Conservation (phyloP, 2,329 filamentous ascomycete species). For the Phialophora expanda region DNA sequence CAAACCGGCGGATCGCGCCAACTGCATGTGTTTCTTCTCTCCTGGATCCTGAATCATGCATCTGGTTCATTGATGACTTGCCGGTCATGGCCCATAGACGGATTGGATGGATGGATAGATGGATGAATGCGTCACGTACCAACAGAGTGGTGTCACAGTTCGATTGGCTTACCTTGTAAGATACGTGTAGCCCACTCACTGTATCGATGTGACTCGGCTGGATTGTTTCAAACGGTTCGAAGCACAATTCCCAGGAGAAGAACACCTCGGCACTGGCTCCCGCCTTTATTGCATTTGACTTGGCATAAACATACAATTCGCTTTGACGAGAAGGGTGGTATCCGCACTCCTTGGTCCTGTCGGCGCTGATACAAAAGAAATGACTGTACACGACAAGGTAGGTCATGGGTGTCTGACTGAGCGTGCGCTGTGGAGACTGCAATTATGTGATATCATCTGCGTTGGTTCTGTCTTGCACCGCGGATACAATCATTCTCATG, state of each 20-base stretch:
- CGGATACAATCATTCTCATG: conserved; percentile 4
- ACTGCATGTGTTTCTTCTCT: no score
- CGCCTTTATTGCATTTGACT: neutral
- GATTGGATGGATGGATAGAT: no score
- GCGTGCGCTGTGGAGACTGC: neutral
- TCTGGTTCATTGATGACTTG: no score
- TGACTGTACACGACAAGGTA: neutral
- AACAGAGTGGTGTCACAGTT: neutral
- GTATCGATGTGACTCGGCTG: neutral
- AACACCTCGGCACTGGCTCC: neutral
- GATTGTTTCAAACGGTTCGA: neutral
- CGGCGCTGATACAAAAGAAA: neutral
- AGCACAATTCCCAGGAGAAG: neutral
- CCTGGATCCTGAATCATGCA: no score
- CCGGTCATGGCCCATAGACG: no score
- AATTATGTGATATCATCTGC: neutral
- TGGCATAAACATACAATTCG: neutral
- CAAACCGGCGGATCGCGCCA: no score
- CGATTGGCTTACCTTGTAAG: neutral
- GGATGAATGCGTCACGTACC: neutral
- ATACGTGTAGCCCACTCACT: neutral
- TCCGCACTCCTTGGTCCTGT: neutral
- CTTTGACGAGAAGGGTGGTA: neutral
- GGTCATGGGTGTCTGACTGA: neutral
- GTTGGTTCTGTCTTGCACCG: conserved; percentile 8